Evolutionary conservation across 2,329 filamentous ascomycete genomes (phyloP), one percentile per base, ranked within the genome.

Genomic region (Colletotrichum tropicale): DNA sequence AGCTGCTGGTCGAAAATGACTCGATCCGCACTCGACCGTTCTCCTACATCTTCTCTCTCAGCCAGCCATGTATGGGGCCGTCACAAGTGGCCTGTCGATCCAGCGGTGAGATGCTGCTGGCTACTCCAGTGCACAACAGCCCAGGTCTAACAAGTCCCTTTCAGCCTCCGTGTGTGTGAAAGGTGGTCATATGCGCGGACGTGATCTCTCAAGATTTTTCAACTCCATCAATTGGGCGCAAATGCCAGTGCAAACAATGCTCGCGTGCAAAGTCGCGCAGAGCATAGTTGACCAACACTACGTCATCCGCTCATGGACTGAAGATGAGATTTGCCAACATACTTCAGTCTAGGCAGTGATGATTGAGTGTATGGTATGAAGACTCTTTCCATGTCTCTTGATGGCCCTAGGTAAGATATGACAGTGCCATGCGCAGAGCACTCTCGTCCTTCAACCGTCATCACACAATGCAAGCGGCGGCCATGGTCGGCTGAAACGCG

Each of bases 401-500:
- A 61, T 34, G 30, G 28, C 58, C 13, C 26, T n/a, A 13, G 32
- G 58, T 61, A n/a, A 36, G 32, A 61, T 21, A 21, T 15, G 30
- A 30, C 34, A 12, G 10, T 61, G 43, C 43, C 43, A 52, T 21
- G 21, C 43, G 13, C n/a, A 52, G 43, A 52, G 18, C 58, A 34
- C 18, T 61, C 30, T 30, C 30, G 28, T 34, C 58, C 28, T 30
- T 21, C n/a, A 24, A 32, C 30, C 12, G 28, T 32, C 28, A 24
- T 32, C 30, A 61, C 56, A 13, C 58, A 61, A 10, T 13, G 30
- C 28, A 10, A 9, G 32, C 52, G 32, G 56, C 32, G 70, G 62
- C 62, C 61, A 32, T 32, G 66, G 38, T 62, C 68, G 68, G 62
- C 52, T 75, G 68, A 75, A 75, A 74, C 67, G 62, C 68, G 52